These are phyloP conservation scores for Coelastrella sp. DNA, from an alignment of 139 green algal species.

Conservation along the genomic window DNA sequence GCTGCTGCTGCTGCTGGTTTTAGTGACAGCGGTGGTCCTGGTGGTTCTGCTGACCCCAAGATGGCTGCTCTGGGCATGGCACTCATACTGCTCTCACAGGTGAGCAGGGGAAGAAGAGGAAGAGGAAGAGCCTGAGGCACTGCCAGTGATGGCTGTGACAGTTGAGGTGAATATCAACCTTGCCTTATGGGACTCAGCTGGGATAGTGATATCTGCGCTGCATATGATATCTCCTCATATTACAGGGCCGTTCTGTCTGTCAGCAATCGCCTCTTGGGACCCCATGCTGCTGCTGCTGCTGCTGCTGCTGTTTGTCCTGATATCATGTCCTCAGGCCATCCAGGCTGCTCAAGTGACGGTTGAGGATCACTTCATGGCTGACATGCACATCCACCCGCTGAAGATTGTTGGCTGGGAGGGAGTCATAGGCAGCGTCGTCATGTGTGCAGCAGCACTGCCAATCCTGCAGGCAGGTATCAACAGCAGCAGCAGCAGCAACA, in stretches of 20 bases:
- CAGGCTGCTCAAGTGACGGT: constrained; percentile 64
- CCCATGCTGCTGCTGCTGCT: no score
- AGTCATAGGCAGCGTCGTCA: constrained; percentile 54
- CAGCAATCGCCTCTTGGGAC: no score
- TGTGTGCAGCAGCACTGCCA: constrained; percentile 44
- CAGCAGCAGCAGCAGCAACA: no score
- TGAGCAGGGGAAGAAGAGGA: neutral
- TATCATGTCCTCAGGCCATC: constrained; percentile 27
- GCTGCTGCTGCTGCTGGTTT: neutral
- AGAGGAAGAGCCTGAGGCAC: neutral
- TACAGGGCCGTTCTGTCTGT: no score
- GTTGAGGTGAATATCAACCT: no score
- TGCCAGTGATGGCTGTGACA: no score
- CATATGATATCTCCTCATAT: no score
- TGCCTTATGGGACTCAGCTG: no score
- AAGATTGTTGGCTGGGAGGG: constrained; percentile 64
- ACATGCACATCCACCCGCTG: constrained; percentile 54
- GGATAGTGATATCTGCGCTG: no score
- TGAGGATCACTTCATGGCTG: constrained; percentile 65
- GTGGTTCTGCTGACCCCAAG: constrained; percentile 27
- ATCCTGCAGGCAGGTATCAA: constrained; percentile 51
- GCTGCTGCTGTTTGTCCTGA: neutral
- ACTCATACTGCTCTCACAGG: constrained; percentile 78
- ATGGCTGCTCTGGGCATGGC: constrained; percentile 73
- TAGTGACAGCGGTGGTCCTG: neutral